Conservation (phyloP, 2,329 filamentous ascomycete genomes). For the Zymoseptoria pseudotritici region DNA sequence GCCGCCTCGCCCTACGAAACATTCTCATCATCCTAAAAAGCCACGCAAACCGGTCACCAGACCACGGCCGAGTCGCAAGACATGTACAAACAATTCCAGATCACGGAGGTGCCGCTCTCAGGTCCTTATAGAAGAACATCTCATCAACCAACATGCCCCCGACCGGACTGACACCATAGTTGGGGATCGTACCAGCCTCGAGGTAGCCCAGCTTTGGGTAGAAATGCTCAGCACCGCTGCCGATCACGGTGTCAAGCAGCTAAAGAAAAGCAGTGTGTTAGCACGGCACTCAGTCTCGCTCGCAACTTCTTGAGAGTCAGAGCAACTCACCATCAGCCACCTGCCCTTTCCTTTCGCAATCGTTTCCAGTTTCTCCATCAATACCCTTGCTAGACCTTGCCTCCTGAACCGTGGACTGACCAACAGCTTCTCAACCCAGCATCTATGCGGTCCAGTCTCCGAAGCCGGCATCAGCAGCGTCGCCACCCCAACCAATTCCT, state of each 20-base stretch:
- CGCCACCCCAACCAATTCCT: constrained; percentile 49
- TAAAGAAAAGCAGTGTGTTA: constrained; percentile 17
- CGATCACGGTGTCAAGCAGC: constrained; percentile 49
- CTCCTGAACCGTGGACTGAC: constrained; percentile 46
- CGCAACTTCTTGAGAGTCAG: not conserved
- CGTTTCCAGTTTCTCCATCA: constrained; percentile 50
- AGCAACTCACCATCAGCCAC: constrained; percentile 46
- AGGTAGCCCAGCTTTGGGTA: constrained; percentile 52
- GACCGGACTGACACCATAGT: constrained; percentile 43
- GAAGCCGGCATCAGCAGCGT: constrained; percentile 46
- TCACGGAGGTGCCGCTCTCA: constrained; percentile 24
- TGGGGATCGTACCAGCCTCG: constrained; percentile 49
- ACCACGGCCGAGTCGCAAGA: not conserved
- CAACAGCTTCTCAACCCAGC: constrained; percentile 51
- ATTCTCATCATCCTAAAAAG: not conserved
- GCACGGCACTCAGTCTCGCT: not conserved
- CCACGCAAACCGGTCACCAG: not conserved
- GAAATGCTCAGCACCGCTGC: constrained; percentile 46
- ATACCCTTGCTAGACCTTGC: constrained; percentile 44
- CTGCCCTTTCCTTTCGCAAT: constrained; percentile 45
- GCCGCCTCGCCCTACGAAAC: not conserved
- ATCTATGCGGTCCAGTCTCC: constrained; percentile 52
- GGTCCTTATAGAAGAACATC: constrained; percentile 54
- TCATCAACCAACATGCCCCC: constrained; percentile 44
- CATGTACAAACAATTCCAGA: not conserved